These are phyloP conservation scores for Eimeria sp. DNA, from an alignment of 169 alveolate species.

Conservation along the genomic window DNA sequence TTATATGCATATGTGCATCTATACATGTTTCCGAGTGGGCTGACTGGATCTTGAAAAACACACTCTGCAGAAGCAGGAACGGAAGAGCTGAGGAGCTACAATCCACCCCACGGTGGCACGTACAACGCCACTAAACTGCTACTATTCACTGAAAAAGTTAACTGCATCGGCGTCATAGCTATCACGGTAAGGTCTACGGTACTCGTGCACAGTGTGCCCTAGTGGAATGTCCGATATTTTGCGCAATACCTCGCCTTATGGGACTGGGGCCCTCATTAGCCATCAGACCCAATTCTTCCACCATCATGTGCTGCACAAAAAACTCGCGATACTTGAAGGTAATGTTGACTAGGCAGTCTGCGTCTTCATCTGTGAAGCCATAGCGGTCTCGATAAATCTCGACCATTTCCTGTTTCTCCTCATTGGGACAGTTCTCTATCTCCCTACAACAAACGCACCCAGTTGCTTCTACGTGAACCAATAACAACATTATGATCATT, in stretches of 20 bases:
- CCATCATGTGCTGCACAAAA: slow-evolving; percentile 96
- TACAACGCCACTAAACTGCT: not conserved
- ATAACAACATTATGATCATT: too few relatives aligned
- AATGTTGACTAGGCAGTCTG: slow-evolving; percentile 91
- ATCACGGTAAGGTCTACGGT: not conserved
- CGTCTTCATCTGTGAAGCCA: slow-evolving; percentile 93
- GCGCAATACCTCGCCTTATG: slow-evolving; percentile 83
- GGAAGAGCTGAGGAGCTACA: too few relatives aligned
- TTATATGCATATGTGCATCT: too few relatives aligned
- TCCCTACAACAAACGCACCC: slow-evolving; percentile 88
- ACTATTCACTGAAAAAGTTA: not conserved
- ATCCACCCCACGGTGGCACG: not conserved
- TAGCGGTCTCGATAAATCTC: slow-evolving; percentile 92
- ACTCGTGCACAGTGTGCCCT: too few relatives aligned
- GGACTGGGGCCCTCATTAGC: slow-evolving; percentile 89
- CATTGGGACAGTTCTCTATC: slow-evolving; percentile 94
- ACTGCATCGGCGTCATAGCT: not conserved
- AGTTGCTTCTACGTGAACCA: not conserved
- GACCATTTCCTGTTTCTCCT: slow-evolving; percentile 93
- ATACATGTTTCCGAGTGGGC: too few relatives aligned
- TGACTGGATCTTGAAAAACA: not conserved
- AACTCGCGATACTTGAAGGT: slow-evolving; percentile 92
- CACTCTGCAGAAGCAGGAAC: not conserved
- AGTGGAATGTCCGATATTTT: not conserved
- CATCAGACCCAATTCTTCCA: slow-evolving; percentile 94